Base-by-base conservation (phyloP, 106 monocot genomes). In the Chionographis japonica region DNA sequence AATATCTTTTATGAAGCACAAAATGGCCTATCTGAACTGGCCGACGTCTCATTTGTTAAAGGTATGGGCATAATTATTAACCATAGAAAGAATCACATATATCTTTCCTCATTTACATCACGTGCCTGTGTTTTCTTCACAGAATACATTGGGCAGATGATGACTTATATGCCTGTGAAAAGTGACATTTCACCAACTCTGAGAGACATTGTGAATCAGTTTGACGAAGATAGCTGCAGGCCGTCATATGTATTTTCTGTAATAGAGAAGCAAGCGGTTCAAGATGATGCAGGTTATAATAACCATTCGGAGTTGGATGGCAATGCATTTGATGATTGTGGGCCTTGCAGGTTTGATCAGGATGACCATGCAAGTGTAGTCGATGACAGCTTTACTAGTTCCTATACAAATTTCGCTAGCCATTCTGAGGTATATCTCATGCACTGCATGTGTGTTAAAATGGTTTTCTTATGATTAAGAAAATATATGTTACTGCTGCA, bases 161-260 rank as follows among this genome's bases (percentile, higher is more conserved):
- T 84, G 67, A 65, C 35, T 68, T 15, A 74, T n/a, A 67, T 93
- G 73, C 77, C 78, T 37, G 36, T 39, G 14, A 80, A 56, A 50
- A 80, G 65, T 16, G 83, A 93, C 11, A 99, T 99, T 69, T 88
- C 93, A 72, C 92, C 98, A 35, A 88, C 93, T 12, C 56, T 99
- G 40, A 83, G 75, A 50, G 83, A 90, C 20, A 93, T 99, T 75
- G 20, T 88, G 12, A 68, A 71, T 66, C 83, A 69, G 2, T 90
- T 93, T 81, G 85, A 83, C 83, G 88, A 93, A 68, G 77, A 86
- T 50, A 85, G 90, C 64, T 54, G 58, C 38, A 81, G 83, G 62
- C 72, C 82, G 68, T 27, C 77, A 43, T 59, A 76, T 62, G 53
- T 49, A 35, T 40, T 42, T 18, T 54, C 50, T 62, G 63, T 40